Percentiles rank a stretch among this genome's conserved stretches.
phyloP scores from a whole-genome alignment of 768 basidiomycete species.

The Pulveroboletus frians region DNA sequence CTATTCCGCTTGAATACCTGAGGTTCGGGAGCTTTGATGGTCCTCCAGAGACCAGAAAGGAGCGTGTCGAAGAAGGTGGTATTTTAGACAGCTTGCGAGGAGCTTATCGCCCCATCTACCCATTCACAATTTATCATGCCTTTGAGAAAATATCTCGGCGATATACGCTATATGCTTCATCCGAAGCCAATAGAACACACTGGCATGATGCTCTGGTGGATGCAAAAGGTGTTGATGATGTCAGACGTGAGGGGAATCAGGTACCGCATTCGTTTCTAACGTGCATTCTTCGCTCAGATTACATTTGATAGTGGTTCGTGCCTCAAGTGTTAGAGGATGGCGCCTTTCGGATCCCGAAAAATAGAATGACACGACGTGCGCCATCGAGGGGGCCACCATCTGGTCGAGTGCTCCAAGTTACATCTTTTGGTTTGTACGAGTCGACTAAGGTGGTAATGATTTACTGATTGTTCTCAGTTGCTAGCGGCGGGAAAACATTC shows the following conservation, averaged over 20 bases:
- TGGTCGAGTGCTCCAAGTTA: conserved; percentile 56
- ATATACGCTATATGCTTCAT: conserved; percentile 68
- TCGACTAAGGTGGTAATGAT: background rate
- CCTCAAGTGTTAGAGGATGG: conserved; percentile 53
- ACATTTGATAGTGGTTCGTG: conserved; percentile 55
- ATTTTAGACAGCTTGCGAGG: conserved; percentile 53
- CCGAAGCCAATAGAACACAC: conserved; percentile 51
- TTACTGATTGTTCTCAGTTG: conserved; percentile 30
- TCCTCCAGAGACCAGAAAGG: conserved; percentile 58
- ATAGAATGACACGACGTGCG: conserved; percentile 28
- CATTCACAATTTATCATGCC: conserved; percentile 75
- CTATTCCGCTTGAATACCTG: conserved; percentile 76
- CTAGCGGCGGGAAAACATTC: conserved; percentile 46
- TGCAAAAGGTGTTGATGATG: conserved; percentile 58
- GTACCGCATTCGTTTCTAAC: conserved; percentile 32
- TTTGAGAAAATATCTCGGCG: conserved; percentile 48
- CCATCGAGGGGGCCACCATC: conserved; percentile 36
- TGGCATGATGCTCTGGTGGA: conserved; percentile 62
- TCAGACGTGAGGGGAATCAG: conserved; percentile 66
- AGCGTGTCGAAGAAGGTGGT: conserved; percentile 52
- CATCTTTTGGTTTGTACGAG: conserved; percentile 53
- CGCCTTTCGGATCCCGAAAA: conserved; percentile 50
- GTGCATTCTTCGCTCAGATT: conserved; percentile 6
- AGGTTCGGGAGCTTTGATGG: conserved; percentile 60
- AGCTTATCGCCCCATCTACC: conserved; percentile 55